Percentiles rank a stretch among this genome's conserved stretches.
Evolutionary conservation across 2,329 filamentous ascomycete species (phyloP).

Genomic region (Meredithiella fracta): DNA sequence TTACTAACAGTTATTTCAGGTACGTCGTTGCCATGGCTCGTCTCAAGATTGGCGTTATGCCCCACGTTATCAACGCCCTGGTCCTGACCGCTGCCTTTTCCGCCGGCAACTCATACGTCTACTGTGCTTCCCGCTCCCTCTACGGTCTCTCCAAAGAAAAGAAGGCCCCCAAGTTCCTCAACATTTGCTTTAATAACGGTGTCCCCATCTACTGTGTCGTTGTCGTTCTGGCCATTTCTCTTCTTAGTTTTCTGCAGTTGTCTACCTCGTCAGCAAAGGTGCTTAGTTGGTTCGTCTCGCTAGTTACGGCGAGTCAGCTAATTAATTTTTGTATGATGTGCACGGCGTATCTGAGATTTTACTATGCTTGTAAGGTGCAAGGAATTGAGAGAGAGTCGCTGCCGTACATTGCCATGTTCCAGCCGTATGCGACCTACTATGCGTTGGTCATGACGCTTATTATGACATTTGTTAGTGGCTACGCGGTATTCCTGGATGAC

Average conservation of each 20-base stretch:
- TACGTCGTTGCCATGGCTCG: slow-evolving; percentile 50
- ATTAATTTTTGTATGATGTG: slow-evolving; percentile 57
- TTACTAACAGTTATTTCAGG: not conserved
- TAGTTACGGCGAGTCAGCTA: slow-evolving; percentile 55
- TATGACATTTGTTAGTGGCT: slow-evolving; percentile 63
- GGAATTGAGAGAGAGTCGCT: slow-evolving; percentile 49
- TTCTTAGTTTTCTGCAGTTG: slow-evolving; percentile 60
- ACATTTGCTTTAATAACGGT: slow-evolving; percentile 43
- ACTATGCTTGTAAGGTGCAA: slow-evolving; percentile 51
- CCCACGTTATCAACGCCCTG: slow-evolving; percentile 58
- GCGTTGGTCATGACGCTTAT: slow-evolving; percentile 45
- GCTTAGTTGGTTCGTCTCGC: slow-evolving; percentile 53
- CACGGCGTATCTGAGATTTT: slow-evolving; percentile 55
- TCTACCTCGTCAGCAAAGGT: slow-evolving; percentile 49
- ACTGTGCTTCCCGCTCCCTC: slow-evolving; percentile 51
- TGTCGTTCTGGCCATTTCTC: slow-evolving; percentile 47
- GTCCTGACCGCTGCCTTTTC: slow-evolving; percentile 38
- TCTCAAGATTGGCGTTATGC: slow-evolving; percentile 44
- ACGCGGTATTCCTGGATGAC: slow-evolving; percentile 53
- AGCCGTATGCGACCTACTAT: slow-evolving; percentile 58
- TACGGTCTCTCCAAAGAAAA: slow-evolving; percentile 53
- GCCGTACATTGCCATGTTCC: slow-evolving; percentile 52
- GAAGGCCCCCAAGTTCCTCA: slow-evolving; percentile 45
- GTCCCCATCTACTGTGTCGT: slow-evolving; percentile 60
- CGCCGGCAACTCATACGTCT: slow-evolving; percentile 48